A percentile compares a stretch with the other conserved stretches of the same genome.
These are phyloP conservation scores for Vigna trinervia DNA, from an alignment of 306 rosid genomes.

Conservation along the genomic window DNA sequence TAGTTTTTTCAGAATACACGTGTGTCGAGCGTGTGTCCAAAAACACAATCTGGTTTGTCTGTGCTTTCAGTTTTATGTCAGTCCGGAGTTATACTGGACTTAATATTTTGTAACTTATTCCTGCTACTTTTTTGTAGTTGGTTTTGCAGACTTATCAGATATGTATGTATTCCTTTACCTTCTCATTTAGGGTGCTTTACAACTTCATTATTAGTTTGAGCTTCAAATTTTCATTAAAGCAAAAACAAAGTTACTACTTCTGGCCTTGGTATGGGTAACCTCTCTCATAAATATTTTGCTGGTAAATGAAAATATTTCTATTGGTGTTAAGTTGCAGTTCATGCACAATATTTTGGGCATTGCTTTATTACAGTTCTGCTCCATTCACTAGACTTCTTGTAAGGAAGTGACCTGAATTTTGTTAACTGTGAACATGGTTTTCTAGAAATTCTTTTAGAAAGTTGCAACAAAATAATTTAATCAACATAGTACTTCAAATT, in stretches of 20 bases:
- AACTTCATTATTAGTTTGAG: neutral
- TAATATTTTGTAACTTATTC: neutral
- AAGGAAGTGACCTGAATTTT: slow-evolving; percentile 15
- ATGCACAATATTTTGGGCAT: neutral
- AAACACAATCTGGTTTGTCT: neutral
- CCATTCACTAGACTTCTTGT: slow-evolving; percentile 6
- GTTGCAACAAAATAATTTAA: neutral
- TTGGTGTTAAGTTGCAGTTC: slow-evolving; percentile 4
- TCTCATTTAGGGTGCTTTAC: neutral
- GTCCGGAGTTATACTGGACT: neutral
- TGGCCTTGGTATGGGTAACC: slow-evolving; percentile 3
- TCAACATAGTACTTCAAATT: neutral
- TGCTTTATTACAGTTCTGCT: slow-evolving; percentile 15
- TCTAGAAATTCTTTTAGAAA: slow-evolving; percentile 13
- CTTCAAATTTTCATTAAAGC: neutral
- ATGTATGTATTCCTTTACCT: neutral
- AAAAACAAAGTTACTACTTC: neutral
- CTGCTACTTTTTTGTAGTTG: slow-evolving; percentile 22
- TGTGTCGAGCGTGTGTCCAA: neutral
- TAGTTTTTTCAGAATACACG: neutral
- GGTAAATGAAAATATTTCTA: neutral
- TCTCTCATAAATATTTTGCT: neutral
- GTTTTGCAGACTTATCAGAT: neutral
- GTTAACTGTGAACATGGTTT: slow-evolving; percentile 13
- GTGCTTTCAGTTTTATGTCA: slow-evolving; percentile 18